Conservation (phyloP, 179 eudicot species). For the Amaranthus tricolor region DNA sequence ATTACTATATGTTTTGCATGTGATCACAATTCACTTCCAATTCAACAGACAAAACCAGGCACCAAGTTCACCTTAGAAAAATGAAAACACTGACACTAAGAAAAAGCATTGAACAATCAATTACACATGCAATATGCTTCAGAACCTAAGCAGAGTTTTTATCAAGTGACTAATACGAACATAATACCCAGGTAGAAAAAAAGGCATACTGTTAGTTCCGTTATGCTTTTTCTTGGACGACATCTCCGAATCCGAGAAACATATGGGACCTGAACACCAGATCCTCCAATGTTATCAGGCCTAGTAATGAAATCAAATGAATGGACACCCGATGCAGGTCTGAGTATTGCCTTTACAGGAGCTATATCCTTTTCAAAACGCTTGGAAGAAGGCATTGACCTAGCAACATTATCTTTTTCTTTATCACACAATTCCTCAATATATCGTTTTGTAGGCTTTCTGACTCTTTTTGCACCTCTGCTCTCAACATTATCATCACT, state of each 20-base stretch:
- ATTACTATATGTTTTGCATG: constrained; percentile 4
- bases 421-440: constrained; percentile 85
- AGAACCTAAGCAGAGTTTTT: no score
- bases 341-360: constrained; percentile 32
- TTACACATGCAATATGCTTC: no score
- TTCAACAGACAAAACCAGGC: not conserved
- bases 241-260: constrained; percentile 85
- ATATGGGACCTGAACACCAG: constrained; percentile 84
- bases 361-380: constrained; percentile 32
- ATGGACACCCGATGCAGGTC: constrained; percentile 33
- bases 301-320: constrained; percentile 52
- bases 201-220: constrained; percentile 57
- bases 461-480: constrained; percentile 67
- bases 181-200: not conserved
- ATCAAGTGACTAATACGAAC: not conserved
- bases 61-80: not conserved
- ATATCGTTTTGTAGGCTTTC: constrained; percentile 92
- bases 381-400: constrained; percentile 40
- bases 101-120: no score
- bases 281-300: constrained; percentile 87
- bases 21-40: not conserved
- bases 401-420: constrained; percentile 52
- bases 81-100: no score
- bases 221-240: constrained; percentile 79
- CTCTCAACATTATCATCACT: constrained; percentile 49